Conservation (phyloP, 768 basidiomycete species). For the Kondoa subrosea region DNA sequence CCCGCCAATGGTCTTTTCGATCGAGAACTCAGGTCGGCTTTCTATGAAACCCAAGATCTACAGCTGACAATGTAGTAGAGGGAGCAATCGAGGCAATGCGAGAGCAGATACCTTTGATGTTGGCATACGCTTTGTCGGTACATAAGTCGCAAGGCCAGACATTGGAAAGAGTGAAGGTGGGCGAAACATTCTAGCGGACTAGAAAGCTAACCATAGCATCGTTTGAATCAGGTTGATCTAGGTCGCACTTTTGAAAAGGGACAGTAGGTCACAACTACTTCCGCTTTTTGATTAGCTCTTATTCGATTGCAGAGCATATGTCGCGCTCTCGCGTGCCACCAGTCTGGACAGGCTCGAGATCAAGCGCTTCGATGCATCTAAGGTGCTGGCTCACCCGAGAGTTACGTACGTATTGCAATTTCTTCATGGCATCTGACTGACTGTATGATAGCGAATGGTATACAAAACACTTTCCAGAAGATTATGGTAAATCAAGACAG, state of each 20-base stretch:
- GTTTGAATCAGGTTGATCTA: too few species aligned
- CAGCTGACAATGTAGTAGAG: neutral
- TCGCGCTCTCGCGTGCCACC: constrained; percentile 46
- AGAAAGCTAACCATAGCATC: too few species aligned
- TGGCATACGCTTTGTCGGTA: neutral
- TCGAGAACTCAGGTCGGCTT: neutral
- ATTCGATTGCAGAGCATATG: constrained; percentile 21
- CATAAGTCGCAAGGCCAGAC: constrained; percentile 1
- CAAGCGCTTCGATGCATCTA: constrained; percentile 53
- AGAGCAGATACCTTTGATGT: neutral
- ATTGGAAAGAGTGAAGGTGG: neutral
- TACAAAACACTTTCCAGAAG: neutral
- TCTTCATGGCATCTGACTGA: too few species aligned
- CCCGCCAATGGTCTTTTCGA: neutral
- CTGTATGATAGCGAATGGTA: constrained; percentile 4
- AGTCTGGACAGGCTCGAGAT: constrained; percentile 68
- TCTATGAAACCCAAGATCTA: neutral
- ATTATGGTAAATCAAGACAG: too few species aligned
- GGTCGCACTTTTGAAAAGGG: constrained; percentile 60
- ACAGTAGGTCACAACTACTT: neutral
- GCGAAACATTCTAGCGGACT: neutral
- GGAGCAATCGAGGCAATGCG: neutral
- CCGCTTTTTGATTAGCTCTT: neutral
- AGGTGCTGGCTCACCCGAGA: constrained; percentile 37
- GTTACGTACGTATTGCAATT: too few species aligned